These are phyloP conservation scores for Knoxdaviesia proteae DNA, from an alignment of 2,329 filamentous ascomycete species.

Conservation along the genomic window DNA sequence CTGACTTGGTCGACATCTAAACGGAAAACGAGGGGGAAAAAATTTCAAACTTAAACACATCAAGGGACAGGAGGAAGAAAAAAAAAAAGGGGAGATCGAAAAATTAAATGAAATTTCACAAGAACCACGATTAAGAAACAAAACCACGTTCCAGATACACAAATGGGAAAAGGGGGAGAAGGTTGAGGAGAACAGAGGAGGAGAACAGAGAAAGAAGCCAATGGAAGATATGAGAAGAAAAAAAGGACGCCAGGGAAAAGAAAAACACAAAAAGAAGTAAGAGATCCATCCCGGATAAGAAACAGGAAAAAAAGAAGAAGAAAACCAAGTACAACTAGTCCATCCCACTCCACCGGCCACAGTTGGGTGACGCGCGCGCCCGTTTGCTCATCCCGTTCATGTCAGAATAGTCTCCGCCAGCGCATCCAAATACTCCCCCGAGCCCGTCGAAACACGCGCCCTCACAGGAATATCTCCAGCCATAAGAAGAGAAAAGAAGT, in stretches of 20 bases:
- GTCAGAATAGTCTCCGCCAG: neutral
- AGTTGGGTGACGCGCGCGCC: neutral
- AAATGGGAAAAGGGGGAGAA: neutral
- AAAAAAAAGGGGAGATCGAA: neutral
- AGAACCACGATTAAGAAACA: neutral
- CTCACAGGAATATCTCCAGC: too few relatives aligned
- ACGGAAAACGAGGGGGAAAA: neutral
- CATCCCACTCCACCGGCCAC: neutral
- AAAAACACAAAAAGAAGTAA: slow-evolving; percentile 2
- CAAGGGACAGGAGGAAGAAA: neutral
- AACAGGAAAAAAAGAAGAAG: slow-evolving; percentile 1
- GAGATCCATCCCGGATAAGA: slow-evolving; percentile 1
- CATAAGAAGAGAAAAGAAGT: slow-evolving; percentile 1
- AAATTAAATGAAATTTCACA: neutral
- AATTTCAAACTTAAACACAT: neutral
- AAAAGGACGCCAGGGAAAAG: slow-evolving; percentile 1
- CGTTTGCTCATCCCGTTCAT: neutral
- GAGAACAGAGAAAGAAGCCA: neutral
- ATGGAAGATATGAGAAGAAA: neutral
- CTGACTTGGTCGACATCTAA: neutral
- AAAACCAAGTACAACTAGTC: slow-evolving; percentile 1
- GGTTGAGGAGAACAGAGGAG: neutral
- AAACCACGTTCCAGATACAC: neutral
- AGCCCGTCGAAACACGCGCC: too few relatives aligned
- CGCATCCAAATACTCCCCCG: too few relatives aligned